Conservation (phyloP, 805 yeast genomes). For the Myxozyma lipomycoides region DNA sequence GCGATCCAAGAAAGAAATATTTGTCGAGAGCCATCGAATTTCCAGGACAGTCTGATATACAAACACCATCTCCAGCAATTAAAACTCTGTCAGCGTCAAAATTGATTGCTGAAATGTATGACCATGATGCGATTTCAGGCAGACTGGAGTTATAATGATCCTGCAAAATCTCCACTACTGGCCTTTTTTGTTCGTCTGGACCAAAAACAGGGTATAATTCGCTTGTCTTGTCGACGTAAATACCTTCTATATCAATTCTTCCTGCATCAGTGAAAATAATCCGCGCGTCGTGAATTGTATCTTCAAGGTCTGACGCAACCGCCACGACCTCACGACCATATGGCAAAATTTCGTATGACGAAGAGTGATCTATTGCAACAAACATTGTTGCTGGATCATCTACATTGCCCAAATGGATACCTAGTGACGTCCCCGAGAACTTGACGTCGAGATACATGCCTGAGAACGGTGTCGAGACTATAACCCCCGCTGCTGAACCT, state of each 20-base stretch:
- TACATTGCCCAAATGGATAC: constrained; percentile 25
- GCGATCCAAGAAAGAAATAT: constrained; percentile 20
- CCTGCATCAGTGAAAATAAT: constrained; percentile 18
- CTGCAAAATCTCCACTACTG: constrained; percentile 16
- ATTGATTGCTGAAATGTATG: constrained; percentile 16
- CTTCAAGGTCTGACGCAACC: constrained; percentile 10
- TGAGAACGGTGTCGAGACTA: constrained; percentile 18
- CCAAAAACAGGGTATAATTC: not conserved
- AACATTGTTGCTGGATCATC: constrained; percentile 16
- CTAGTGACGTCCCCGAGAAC: constrained; percentile 26
- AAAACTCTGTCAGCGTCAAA: constrained; percentile 12
- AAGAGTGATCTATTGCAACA: constrained; percentile 10
- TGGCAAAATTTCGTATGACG: constrained; percentile 14
- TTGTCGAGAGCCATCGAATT: constrained; percentile 13
- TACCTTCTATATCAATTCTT: constrained; percentile 23
- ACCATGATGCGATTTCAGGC: constrained; percentile 20
- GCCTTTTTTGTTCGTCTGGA: constrained; percentile 2
- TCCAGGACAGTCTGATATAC: constrained; percentile 19
- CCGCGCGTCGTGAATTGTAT: constrained; percentile 14
- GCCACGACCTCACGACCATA: constrained; percentile 25
- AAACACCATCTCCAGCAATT: constrained; percentile 12
- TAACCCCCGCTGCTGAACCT: constrained; percentile 19
- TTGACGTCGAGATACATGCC: constrained; percentile 24
- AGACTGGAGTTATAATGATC: constrained; percentile 17
- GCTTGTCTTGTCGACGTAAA: constrained; percentile 18